Conservation (phyloP, 352 stramenopile species). For the Phytopythium litorale region DNA sequence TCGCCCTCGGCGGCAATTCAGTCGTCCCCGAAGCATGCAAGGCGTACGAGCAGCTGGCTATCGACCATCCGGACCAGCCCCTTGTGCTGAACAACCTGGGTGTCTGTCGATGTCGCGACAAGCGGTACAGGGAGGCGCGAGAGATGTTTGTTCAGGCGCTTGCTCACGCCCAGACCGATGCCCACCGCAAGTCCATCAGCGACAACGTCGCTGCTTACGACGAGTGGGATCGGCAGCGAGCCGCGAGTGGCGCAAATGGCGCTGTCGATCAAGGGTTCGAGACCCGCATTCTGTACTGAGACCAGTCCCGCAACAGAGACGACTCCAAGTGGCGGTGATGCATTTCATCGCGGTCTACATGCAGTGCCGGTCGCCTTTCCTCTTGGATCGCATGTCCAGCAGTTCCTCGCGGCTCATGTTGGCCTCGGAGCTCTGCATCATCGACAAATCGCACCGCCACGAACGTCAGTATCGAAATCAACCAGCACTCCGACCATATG, state of each 20-base stretch:
- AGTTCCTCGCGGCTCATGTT: conserved; percentile 81
- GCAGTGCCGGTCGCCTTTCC: conserved; percentile 85
- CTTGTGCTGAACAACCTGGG: conserved; percentile 4
- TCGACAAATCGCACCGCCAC: not conserved
- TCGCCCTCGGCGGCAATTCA: conserved; percentile 10
- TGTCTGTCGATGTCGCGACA: not conserved
- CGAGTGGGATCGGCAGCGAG: not conserved
- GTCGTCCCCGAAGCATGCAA: conserved; percentile 9
- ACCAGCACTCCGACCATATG: too few species aligned
- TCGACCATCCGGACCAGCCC: not conserved
- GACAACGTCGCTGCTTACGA: not conserved
- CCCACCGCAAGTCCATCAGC: not conserved
- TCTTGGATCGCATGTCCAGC: conserved; percentile 80
- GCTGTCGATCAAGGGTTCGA: not conserved
- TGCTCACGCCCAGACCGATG: not conserved
- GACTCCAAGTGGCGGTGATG: not conserved
- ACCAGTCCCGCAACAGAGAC: not conserved
- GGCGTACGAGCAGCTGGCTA: conserved; percentile 9
- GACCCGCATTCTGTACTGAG: not conserved
- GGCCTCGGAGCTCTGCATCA: conserved; percentile 32
- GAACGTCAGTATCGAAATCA: not conserved
- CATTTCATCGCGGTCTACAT: conserved; percentile 35
- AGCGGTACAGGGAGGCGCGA: not conserved
- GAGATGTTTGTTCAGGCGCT: not conserved
- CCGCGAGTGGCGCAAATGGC: not conserved